Conservation (phyloP, 2,329 filamentous ascomycete species). For the Fusarium beomiforme region DNA sequence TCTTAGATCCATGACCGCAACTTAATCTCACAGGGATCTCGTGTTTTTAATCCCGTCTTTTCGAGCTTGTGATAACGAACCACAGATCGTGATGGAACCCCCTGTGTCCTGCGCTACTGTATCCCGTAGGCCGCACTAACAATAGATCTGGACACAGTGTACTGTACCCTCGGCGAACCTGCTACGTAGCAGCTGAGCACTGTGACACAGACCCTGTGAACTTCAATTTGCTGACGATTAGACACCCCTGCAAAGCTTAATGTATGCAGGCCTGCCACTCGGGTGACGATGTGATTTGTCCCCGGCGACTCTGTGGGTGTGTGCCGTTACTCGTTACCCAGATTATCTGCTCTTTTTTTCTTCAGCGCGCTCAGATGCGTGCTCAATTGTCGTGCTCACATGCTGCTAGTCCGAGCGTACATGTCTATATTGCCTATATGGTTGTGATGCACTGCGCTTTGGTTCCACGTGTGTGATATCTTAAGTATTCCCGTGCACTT, state of each 20-base stretch:
- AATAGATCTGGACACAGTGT: constrained; percentile 1
- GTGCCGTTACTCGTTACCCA: too few species aligned
- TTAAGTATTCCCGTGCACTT: neutral
- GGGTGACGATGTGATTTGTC: constrained; percentile 1
- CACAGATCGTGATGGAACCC: neutral
- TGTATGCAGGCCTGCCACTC: neutral
- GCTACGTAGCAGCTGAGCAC: neutral
- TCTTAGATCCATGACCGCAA: neutral
- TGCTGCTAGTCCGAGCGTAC: neutral
- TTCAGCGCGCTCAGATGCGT: neutral
- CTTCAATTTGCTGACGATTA: neutral
- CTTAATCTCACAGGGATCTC: neutral
- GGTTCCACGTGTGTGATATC: neutral
- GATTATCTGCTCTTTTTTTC: neutral
- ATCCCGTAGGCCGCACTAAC: neutral
- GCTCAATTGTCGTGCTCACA: neutral
- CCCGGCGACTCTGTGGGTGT: neutral
- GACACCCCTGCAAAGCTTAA: neutral
- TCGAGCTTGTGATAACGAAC: neutral
- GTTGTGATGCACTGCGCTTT: neutral
- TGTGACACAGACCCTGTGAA: neutral
- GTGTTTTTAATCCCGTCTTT: neutral
- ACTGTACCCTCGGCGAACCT: neutral
- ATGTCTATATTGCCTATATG: neutral
- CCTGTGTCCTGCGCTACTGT: neutral